Percentiles rank a stretch among this genome's conserved stretches.
Evolutionary conservation across 2,329 filamentous ascomycete genomes (phyloP).

Genomic region (Colletotrichum sp.): DNA sequence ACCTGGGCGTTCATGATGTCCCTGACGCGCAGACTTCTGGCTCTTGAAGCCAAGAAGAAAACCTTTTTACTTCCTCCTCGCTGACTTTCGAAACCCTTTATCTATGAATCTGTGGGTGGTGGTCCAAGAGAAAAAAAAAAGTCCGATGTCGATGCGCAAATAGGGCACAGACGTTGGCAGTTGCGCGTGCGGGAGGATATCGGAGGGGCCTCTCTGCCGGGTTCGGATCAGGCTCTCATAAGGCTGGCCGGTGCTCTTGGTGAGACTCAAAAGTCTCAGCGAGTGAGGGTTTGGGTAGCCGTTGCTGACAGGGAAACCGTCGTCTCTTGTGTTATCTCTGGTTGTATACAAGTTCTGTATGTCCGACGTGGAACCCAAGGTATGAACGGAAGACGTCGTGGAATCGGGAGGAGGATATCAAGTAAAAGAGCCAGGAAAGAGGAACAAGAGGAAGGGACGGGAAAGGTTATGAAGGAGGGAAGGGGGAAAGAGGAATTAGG

Average conservation of each 20-base stretch:
- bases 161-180: neutral
- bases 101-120: neutral
- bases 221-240: neutral
- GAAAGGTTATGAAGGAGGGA: conserved; percentile 2
- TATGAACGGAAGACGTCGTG: neutral
- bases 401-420: neutral
- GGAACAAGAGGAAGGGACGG: neutral
- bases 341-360: neutral
- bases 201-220: neutral
- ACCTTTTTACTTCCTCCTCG: neutral
- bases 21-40: neutral
- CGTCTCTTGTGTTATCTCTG: neutral
- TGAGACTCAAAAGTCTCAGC: neutral
- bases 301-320: neutral
- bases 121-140: neutral
- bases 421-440: neutral
- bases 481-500: conserved; percentile 16
- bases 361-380: neutral
- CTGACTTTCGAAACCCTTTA: neutral
- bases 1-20: conserved; percentile 61
- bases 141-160: neutral
- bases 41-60: neutral
- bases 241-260: neutral
- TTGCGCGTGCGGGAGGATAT: neutral
- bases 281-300: neutral